Evolutionary conservation across 73 alveolate genomes (phyloP).

Genomic region (Breviolum minutum): DNA sequence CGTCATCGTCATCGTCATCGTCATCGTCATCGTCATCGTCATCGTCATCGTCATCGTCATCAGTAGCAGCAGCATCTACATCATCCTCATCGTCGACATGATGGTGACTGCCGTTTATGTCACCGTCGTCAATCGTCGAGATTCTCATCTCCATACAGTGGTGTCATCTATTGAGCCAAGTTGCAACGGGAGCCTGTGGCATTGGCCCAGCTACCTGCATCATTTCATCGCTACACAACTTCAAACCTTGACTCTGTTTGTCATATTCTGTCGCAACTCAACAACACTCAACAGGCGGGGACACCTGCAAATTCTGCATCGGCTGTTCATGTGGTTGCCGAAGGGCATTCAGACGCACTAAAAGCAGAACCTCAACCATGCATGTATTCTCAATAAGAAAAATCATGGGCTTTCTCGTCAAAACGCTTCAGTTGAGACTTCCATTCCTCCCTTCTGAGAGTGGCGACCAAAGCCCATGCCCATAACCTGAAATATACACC

Average conservation of each 20-base stretch:
- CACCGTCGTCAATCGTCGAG: too few species aligned
- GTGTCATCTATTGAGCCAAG: neutral
- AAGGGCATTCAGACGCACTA: slow-evolving; percentile 24
- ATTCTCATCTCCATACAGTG: too few species aligned
- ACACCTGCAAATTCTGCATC: neutral
- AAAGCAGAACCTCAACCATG: slow-evolving; percentile 34
- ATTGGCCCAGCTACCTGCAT: neutral
- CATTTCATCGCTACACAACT: neutral
- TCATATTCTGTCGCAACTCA: neutral
- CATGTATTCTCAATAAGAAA: too few species aligned
- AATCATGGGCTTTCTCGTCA: too few species aligned
- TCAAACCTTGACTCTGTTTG: too few species aligned
- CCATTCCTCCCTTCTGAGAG: neutral
- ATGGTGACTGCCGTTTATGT: too few species aligned
- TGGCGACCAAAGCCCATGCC: slow-evolving; percentile 47
- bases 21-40: too few species aligned
- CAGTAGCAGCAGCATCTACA: too few species aligned
- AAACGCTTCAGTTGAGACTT: too few species aligned
- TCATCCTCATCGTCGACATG: too few species aligned
- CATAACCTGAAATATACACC: slow-evolving; percentile 18
- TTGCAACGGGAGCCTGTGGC: slow-evolving; percentile 14
- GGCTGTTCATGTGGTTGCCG: slow-evolving; percentile 28
- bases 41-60: too few species aligned
- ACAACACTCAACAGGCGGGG: neutral
- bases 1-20: too few species aligned